Evolutionary conservation across 352 stramenopile genomes (phyloP).

Genomic region (Paralagenidium karlingii): DNA sequence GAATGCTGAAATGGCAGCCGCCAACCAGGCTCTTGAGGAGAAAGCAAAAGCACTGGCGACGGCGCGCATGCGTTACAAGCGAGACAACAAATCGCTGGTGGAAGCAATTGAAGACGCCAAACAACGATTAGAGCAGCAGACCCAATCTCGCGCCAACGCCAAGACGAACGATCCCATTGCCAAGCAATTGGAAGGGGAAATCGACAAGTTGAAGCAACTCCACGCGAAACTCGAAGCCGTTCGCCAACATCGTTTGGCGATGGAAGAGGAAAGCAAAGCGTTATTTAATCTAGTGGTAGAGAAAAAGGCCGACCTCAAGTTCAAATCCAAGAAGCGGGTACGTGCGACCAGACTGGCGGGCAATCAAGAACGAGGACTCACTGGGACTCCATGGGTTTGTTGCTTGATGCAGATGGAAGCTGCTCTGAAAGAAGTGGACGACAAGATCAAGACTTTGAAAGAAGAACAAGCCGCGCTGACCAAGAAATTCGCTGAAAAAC

Average conservation of each 20-base stretch:
- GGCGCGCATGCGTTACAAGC: slow-evolving; percentile 82
- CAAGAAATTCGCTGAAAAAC: slow-evolving; percentile 60
- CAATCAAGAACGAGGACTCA: no score
- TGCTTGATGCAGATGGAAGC: slow-evolving; percentile 42
- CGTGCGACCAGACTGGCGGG: background rate
- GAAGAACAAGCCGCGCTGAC: slow-evolving; percentile 66
- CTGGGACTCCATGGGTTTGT: background rate
- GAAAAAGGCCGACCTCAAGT: slow-evolving; percentile 82
- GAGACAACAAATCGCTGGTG: slow-evolving; percentile 73
- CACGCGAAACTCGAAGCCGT: slow-evolving; percentile 78
- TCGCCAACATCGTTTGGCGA: slow-evolving; percentile 68
- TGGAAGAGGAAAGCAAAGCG: slow-evolving; percentile 83
- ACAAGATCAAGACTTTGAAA: slow-evolving; percentile 71
- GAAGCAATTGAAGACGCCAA: slow-evolving; percentile 67
- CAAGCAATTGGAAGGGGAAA: slow-evolving; percentile 73
- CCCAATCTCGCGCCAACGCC: slow-evolving; percentile 54
- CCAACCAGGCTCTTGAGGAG: slow-evolving; percentile 77
- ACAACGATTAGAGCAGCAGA: slow-evolving; percentile 65
- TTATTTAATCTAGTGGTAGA: slow-evolving; percentile 84
- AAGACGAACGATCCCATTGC: slow-evolving; percentile 62
- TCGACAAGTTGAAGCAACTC: slow-evolving; percentile 74
- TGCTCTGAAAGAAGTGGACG: slow-evolving; percentile 67
- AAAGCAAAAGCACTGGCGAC: slow-evolving; percentile 80
- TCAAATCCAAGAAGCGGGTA: slow-evolving; percentile 84
- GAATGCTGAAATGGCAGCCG: slow-evolving; percentile 69